Evolutionary conservation across 1,284 basidiomycete species (phyloP).

Genomic region (Takashimella tepidaria): DNA sequence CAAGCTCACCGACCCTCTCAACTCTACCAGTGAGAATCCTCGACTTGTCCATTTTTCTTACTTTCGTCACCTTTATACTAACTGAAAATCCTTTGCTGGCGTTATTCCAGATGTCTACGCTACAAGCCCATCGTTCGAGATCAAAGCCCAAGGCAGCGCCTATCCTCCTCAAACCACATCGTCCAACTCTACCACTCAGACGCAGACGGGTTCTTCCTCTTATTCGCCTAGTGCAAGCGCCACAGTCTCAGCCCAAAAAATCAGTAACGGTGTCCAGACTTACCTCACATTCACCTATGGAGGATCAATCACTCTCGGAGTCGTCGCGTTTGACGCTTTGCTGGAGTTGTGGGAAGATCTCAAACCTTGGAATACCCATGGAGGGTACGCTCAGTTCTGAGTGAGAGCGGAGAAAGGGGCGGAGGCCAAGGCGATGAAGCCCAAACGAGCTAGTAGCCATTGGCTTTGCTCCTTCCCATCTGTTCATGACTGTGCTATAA

Average conservation of each 20-base stretch:
- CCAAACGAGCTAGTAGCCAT: too few species aligned
- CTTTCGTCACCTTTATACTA: constrained; percentile 3
- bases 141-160: constrained; percentile 58
- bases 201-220: constrained; percentile 6
- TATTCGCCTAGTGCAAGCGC: neutral
- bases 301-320: neutral
- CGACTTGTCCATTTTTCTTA: constrained; percentile 2
- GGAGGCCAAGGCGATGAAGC: too few species aligned
- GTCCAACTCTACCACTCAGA: constrained; percentile 32
- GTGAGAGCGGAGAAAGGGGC: too few species aligned
- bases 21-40: constrained; percentile 54
- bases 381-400: neutral
- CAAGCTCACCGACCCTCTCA: constrained; percentile 56
- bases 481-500: too few species aligned
- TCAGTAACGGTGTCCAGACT: neutral
- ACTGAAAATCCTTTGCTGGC: neutral
- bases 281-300: neutral
- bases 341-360: neutral
- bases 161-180: constrained; percentile 55
- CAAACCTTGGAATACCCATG: neutral
- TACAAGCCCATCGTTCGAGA: constrained; percentile 59
- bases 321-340: neutral
- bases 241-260: neutral
- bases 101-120: constrained; percentile 65
- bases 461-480: too few species aligned